These are phyloP conservation scores for Simmondsia chinensis DNA, from an alignment of 148 eudicot genomes.

Conservation along the genomic window DNA sequence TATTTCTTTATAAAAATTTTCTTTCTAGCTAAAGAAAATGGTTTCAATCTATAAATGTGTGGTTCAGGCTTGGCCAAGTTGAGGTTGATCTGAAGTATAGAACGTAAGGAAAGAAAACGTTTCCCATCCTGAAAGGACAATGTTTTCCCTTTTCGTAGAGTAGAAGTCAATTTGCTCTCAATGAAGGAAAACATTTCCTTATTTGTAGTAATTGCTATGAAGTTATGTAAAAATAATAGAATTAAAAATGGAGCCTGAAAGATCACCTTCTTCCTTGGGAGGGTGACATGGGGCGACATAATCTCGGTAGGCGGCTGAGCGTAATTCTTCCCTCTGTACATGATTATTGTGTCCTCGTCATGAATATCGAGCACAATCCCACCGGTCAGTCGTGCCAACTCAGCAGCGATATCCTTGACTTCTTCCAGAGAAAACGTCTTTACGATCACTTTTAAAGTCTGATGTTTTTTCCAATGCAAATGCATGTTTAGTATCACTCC, in stretches of 20 bases:
- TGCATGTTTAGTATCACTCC: conserved; percentile 97
- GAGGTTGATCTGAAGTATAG: too few relatives aligned
- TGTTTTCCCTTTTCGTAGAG: too few relatives aligned
- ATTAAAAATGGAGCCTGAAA: background rate
- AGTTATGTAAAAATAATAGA: conserved; percentile 1
- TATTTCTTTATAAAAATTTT: too few relatives aligned
- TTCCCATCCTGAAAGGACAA: too few relatives aligned
- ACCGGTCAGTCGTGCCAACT: conserved; percentile 82
- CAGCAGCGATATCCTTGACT: conserved; percentile 83
- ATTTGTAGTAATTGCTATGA: background rate
- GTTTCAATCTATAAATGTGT: too few relatives aligned
- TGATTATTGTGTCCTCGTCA: conserved; percentile 72
- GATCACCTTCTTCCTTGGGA: conserved; percentile 83
- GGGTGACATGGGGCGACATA: conserved; percentile 84
- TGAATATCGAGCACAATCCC: conserved; percentile 93
- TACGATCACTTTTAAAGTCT: conserved; percentile 76
- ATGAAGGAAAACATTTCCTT: background rate
- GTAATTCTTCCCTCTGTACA: conserved; percentile 96
- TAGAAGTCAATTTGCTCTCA: too few relatives aligned
- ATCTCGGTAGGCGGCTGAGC: conserved; percentile 97
- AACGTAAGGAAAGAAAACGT: too few relatives aligned
- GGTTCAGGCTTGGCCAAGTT: too few relatives aligned
- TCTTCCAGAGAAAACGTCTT: conserved; percentile 83
- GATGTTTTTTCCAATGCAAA: conserved; percentile 98
- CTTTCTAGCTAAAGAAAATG: too few relatives aligned